Base-by-base conservation (phyloP, 176 grass and related monocot genomes). In the Rhipidocladum racemiflorum region DNA sequence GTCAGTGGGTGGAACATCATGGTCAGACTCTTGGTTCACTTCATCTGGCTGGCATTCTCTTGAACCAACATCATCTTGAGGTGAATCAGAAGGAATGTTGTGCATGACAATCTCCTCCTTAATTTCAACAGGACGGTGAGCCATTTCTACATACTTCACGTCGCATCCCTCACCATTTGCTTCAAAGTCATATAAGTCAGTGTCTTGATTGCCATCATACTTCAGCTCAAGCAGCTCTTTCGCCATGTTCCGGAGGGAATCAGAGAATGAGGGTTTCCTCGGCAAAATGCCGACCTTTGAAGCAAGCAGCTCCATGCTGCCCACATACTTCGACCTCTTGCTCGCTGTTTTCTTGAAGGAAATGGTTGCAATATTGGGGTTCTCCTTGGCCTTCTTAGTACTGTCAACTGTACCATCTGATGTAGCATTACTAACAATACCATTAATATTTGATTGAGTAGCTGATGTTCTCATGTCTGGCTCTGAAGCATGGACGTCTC, bases 201-300 rank as follows among this genome's bases (percentile, higher is more conserved):
- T 61, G 61, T 89, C 86, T 82, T 89, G 62, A 74, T 84, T 84
- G 54, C 68, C 66, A 85, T 94, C 87, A 86, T 89, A 72, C 74
- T 97, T 93, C 12, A 97, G 78, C 69, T 92, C 90, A 43, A 97
- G 91, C 29, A 91, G 60, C 67, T 88, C 84, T 81, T 94, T 91
- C 0, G 89, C 87, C 87, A 91, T 91, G 77, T 74, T 74, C 20
- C 70, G 65, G 74, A 97, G 87, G 30, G 91, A 92, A 84, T 85
- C 82, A 82, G 91, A 94, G 35, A 94, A 92, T 20, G 83, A 78
- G 53, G 81, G 65, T 72, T 94, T 88, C 30, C 67, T 81, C 8
- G 57, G 79, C 36, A 80, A 45, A 74, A 82, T 79, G 59, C 85
- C 70, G 13, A 72, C 78, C 78, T 90, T 93, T 79, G 81, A 75